These are phyloP conservation scores for Penicillium expansum DNA, from an alignment of 2,329 filamentous ascomycete genomes.

Conservation along the genomic window DNA sequence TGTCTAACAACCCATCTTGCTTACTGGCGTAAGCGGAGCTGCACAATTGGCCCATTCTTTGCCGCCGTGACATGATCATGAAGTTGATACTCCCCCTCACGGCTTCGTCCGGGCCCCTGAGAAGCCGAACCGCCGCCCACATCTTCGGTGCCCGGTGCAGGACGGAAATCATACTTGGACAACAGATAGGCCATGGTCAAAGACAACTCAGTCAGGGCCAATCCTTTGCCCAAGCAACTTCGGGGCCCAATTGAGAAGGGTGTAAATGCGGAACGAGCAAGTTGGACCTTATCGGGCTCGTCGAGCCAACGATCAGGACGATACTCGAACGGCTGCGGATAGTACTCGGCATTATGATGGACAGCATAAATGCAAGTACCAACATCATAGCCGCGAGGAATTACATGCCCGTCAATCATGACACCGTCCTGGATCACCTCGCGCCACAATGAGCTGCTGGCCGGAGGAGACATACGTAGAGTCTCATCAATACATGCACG, in stretches of 20 bases:
- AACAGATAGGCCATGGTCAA: constrained; percentile 21
- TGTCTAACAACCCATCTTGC: background rate
- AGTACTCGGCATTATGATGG: constrained; percentile 35
- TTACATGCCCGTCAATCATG: constrained; percentile 30
- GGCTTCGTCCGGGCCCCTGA: background rate
- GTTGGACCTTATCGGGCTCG: constrained; percentile 10
- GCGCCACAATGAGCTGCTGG: constrained; percentile 27
- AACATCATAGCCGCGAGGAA: constrained; percentile 34
- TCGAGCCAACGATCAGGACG: constrained; percentile 39
- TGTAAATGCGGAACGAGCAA: constrained; percentile 12
- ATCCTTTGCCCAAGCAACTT: constrained; percentile 25
- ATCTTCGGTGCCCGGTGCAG: background rate
- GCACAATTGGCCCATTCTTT: constrained; percentile 5
- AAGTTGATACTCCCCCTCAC: constrained; percentile 1
- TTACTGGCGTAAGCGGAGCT: background rate
- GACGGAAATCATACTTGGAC: background rate
- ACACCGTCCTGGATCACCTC: constrained; percentile 31
- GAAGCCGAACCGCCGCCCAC: background rate
- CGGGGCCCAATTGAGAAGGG: constrained; percentile 28
- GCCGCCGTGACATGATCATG: constrained; percentile 6
- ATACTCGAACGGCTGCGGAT: constrained; percentile 29
- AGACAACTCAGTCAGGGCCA: constrained; percentile 27
- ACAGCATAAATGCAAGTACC: constrained; percentile 35
- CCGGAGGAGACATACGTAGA: constrained; percentile 34
- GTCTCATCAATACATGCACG: constrained; percentile 44